Evolutionary conservation across 345 rosid species (phyloP), one percentile per base, ranked within the genome.

Genomic region (Rubroshorea leprosula): DNA sequence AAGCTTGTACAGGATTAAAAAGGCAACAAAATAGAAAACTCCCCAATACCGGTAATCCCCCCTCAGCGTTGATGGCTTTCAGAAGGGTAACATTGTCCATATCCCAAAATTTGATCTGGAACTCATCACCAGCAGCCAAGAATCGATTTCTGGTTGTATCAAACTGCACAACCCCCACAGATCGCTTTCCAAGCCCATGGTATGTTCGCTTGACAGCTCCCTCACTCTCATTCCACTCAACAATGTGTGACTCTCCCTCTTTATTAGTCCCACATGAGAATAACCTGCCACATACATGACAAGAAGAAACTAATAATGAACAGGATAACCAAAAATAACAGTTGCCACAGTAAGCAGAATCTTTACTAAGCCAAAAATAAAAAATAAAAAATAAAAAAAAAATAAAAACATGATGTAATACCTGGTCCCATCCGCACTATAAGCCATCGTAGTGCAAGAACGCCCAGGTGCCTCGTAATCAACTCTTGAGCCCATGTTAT

Each of bases 391-490:
- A n/a, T n/a, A n/a, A n/a, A n/a, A n/a, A n/a, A n/a, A n/a, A n/a
- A n/a, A n/a, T n/a, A n/a, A n/a, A n/a, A 27, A 23, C 3, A 56
- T 31, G 35, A 65, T 43, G 22, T 4, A 9, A 55, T 65, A 76
- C 80, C 74, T 76, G 41, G 74, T 78, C 55, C 96, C 91, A 29
- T 89, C 97, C 68, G 94, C 85, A 77, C 86, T 82, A 55, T 84
- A 83, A 24, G 85, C 87, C 94, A 89, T 89, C 52, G 70, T 75
- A 47, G 94, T 89, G 51, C 81, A 78, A 10, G 89, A 82, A 29
- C 73, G 84, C 23, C 89, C 97, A 1, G 94, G 97, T 23, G 91
- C 89, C 80, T 83, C 81, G 67, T 89, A 86, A 67, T 86, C 91
- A 62, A 82, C 89, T 72, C 91, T 84, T 38, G 94, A 86, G 20